Conservation (phyloP, 164 flowering plant species). For the Vitis amurensis region DNA sequence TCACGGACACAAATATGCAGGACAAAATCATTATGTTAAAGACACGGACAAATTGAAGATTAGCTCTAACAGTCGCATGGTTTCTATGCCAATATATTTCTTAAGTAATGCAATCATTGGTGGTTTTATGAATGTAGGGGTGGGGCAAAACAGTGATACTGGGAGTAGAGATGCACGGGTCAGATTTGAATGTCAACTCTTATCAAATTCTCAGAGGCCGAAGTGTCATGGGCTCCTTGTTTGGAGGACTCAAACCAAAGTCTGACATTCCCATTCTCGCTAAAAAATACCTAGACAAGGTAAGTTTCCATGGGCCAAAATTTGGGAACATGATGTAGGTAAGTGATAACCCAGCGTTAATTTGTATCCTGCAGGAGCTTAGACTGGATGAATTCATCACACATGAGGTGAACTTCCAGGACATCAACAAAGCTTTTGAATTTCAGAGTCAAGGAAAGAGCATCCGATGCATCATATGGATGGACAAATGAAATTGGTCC, state of each 20-base stretch:
- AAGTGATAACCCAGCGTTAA: too few species aligned
- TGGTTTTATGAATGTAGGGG: slow-evolving; percentile 31
- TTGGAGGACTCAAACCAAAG: slow-evolving; percentile 75
- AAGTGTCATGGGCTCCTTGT: slow-evolving; percentile 44
- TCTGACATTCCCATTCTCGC: slow-evolving; percentile 56
- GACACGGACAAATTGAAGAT: too few species aligned
- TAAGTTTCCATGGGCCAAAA: neutral
- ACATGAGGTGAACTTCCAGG: slow-evolving; percentile 55
- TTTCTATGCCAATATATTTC: too few species aligned
- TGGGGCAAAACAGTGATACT: slow-evolving; percentile 71
- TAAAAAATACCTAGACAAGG: slow-evolving; percentile 53
- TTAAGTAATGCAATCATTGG: too few species aligned
- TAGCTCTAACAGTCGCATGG: too few species aligned
- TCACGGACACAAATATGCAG: too few species aligned
- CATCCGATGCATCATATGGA: slow-evolving; percentile 77
- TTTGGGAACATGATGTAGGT: neutral
- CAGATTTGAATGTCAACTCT: slow-evolving; percentile 31
- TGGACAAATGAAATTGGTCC: slow-evolving; percentile 33
- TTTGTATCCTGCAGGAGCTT: slow-evolving; percentile 49
- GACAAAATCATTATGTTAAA: too few species aligned
- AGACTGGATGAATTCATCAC: slow-evolving; percentile 62
- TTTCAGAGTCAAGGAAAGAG: slow-evolving; percentile 52
- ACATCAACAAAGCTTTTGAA: slow-evolving; percentile 77
- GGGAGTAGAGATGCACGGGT: slow-evolving; percentile 62
- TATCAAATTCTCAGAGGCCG: slow-evolving; percentile 48